These are phyloP conservation scores for Rhinocladiella mackenziei DNA, from an alignment of 2,329 filamentous ascomycete genomes.

Conservation along the genomic window DNA sequence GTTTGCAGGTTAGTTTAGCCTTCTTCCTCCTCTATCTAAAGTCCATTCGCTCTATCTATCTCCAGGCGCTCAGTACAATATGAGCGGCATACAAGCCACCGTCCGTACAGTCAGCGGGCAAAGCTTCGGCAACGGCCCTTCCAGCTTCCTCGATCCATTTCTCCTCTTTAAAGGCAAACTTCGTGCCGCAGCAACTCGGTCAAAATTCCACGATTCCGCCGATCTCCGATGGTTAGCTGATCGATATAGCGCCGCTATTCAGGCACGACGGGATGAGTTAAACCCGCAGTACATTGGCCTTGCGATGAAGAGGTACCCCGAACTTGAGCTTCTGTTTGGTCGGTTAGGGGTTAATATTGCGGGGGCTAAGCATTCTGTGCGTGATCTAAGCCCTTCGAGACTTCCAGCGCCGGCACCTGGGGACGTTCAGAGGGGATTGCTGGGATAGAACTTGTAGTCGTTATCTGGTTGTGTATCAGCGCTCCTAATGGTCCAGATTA, in stretches of 20 bases:
- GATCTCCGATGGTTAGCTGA: background rate
- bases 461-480: background rate
- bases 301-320: slow-evolving; percentile 2
- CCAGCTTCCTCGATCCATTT: background rate
- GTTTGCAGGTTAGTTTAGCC: background rate
- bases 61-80: background rate
- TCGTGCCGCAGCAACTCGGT: background rate
- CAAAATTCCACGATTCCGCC: slow-evolving; percentile 2
- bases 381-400: background rate
- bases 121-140: background rate
- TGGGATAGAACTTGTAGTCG: background rate
- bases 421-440: background rate
- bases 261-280: background rate
- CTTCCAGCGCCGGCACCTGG: background rate
- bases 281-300: background rate
- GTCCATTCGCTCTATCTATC: too few species aligned
- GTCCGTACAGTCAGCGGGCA: background rate
- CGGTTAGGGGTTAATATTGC: background rate
- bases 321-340: background rate
- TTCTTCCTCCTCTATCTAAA: background rate
- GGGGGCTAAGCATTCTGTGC: background rate
- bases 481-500: too few species aligned
- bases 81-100: background rate
- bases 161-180: background rate
- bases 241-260: background rate